phyloP scores from a whole-genome alignment of 352 stramenopile species.

The Pelagophyceae sp. region DNA sequence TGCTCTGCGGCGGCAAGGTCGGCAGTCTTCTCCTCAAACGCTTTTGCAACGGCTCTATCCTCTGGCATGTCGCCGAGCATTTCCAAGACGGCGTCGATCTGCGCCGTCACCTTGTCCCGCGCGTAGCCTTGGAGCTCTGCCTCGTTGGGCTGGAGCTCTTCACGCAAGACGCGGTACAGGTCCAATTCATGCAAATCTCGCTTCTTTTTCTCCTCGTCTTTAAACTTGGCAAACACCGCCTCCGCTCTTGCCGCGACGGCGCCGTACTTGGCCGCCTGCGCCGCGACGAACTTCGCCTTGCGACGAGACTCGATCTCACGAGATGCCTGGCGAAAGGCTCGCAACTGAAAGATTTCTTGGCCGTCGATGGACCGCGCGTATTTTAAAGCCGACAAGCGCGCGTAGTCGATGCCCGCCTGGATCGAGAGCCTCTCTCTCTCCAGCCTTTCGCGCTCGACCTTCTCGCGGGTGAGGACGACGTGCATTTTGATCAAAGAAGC shows the following conservation, averaged over 20 bases:
- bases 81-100: slow-evolving; percentile 23
- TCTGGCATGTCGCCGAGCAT: slow-evolving; percentile 20
- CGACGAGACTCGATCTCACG: background rate
- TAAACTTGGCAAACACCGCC: slow-evolving; percentile 5
- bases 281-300: background rate
- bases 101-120: slow-evolving; percentile 14
- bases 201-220: slow-evolving; percentile 5
- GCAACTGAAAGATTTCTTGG: slow-evolving; percentile 15
- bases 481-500: slow-evolving; percentile 35
- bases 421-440: slow-evolving; percentile 29
- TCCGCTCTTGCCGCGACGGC: background rate
- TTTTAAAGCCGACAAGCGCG: slow-evolving; percentile 25
- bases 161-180: slow-evolving; percentile 3
- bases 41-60: background rate
- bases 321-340: background rate
- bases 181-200: slow-evolving; percentile 8
- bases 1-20: background rate
- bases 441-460: slow-evolving; percentile 28
- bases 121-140: slow-evolving; percentile 18
- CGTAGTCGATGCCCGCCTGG: slow-evolving; percentile 22
- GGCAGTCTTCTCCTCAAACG: background rate
- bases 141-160: slow-evolving; percentile 18
- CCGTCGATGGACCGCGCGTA: slow-evolving; percentile 37
- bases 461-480: slow-evolving; percentile 38
- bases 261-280: background rate